Evolutionary conservation across 1,139 yeast genomes (phyloP).

Genomic region (Pichiaceae sp.): DNA sequence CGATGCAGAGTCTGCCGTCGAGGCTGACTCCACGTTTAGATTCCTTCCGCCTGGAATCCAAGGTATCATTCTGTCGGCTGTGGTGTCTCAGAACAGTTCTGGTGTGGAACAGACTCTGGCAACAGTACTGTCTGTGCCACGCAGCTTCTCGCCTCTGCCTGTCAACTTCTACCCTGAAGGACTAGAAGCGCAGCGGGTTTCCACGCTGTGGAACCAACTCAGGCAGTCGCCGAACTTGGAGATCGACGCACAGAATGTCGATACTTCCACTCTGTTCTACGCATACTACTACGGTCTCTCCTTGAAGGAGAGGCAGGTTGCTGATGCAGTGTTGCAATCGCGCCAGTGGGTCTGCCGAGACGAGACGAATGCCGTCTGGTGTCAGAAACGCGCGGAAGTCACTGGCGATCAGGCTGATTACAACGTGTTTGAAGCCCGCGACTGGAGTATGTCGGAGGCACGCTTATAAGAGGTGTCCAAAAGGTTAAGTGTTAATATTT

Average conservation of each 20-base stretch:
- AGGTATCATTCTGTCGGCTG: slow-evolving; percentile 47
- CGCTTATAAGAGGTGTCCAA: slow-evolving; percentile 11
- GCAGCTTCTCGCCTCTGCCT: slow-evolving; percentile 29
- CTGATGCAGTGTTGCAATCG: slow-evolving; percentile 22
- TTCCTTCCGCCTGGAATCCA: slow-evolving; percentile 68
- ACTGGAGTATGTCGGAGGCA: slow-evolving; percentile 27
- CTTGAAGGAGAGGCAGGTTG: slow-evolving; percentile 34
- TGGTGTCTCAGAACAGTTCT: slow-evolving; percentile 30
- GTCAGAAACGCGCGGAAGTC: slow-evolving; percentile 28
- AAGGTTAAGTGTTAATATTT: slow-evolving; percentile 14
- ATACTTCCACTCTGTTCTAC: slow-evolving; percentile 44
- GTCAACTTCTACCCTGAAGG: slow-evolving; percentile 21
- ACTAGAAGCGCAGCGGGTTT: slow-evolving; percentile 25
- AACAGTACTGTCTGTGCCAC: slow-evolving; percentile 31
- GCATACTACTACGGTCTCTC: slow-evolving; percentile 54
- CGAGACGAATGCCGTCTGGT: slow-evolving; percentile 24
- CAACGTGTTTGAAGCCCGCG: slow-evolving; percentile 31
- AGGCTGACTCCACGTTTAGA: slow-evolving; percentile 29
- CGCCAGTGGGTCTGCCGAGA: slow-evolving; percentile 24
- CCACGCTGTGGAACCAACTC: slow-evolving; percentile 39
- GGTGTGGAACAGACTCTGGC: slow-evolving; percentile 9
- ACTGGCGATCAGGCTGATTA: slow-evolving; percentile 32
- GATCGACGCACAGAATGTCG: slow-evolving; percentile 27
- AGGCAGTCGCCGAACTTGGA: slow-evolving; percentile 30
- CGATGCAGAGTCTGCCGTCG: slow-evolving; percentile 13